Evolutionary conservation across 108 stramenopile species (phyloP), one percentile per base, ranked within the genome.

Genomic region (Schizochytrium sp.): DNA sequence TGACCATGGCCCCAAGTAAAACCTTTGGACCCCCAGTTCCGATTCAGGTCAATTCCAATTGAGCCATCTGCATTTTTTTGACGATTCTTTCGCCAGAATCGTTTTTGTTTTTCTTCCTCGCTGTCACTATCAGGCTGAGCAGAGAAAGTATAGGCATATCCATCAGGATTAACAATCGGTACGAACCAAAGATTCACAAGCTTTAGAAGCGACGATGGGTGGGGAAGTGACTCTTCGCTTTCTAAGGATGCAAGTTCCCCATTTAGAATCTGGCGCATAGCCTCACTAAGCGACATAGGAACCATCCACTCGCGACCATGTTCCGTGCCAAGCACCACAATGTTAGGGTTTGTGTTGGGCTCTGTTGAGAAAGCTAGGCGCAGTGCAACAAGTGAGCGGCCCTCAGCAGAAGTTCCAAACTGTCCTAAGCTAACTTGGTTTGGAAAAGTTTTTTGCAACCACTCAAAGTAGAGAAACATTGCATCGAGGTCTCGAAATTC

Each of bases 1-100:
- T 83, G 76, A 5, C 76, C 76, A 53, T 83, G 76, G 50, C 76
- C 76, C 76, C 76, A 83, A 5, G 76, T 83, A 53, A 83, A 83
- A 38, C 76, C 76, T 7, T 49, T 53, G 10, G 50, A 55, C 55
- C 76, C 76, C 76, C 76, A 83, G 28, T 83, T 83, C 55, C 76
- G 47, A 40, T 83, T 83, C 45, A 83, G 53, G 28, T 83, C 76
- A 42, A 83, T 83, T 13, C 76, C 76, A 50, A 83, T 83, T n/a
- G 76, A 83, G 28, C 76, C 76, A 42, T 83, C 76, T 17, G 47
- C 28, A 42, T 83, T 83, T 50, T 83, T 55, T 28, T 83, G 76
- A 8, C 76, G 76, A 42, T 83, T 83, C 76, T 83, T 83, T 17
- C 76, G 47, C 76, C 76, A 83, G 76, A 83, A 83, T 5, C 76